Evolutionary conservation across 1,284 basidiomycete species (phyloP), one percentile per base, ranked within the genome.

Genomic region (Papiliotrema fonsecae): DNA sequence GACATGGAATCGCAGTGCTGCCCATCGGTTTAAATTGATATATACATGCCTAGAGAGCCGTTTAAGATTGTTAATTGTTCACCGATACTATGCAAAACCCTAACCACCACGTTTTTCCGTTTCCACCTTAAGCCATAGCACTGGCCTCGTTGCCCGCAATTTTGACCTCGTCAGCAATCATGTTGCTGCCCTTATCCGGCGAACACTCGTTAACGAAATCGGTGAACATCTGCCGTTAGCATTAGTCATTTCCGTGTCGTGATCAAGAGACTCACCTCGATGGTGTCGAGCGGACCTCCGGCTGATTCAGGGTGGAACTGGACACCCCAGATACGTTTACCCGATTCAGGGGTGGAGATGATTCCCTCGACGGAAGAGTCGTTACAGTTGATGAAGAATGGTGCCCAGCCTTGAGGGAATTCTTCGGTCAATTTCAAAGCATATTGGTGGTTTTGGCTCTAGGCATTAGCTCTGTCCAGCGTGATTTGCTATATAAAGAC

Each of bases 301-400:
- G 88, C 86, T 53, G 87, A 88, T 73, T 96, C 92, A 19, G 91
- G 91, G 73, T 96, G 92, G 83, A 96, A 97, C 69, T 97, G 91
- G 18, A 93, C 89, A 58, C 92, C 93, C 89, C 90, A 96, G 27
- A 97, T 81, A 58, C 83, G 85, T 75, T 85, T 89, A 49, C 89
- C 89, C 30, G 88, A 90, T 21, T 85, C 85, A 0, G 77, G 69
- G 1, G 92, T 93, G 10, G 89, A 90, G 76, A 92, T 94, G 78
- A 97, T 94, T 34, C 92, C 92, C 69, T 96, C 92, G n/a, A 94
- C 89, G 1, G 88, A 93, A 19, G 90, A 93, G 75, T 94, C 75
- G 69, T 96, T 96, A 76, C 88, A 94, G 76, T 96, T 96, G 77
- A 96, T 92, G 78, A 96, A 96, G 80, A 93, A 94, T 0, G 91